A percentile compares a stretch with the other conserved stretches of the same genome.
These are phyloP conservation scores for Exophiala oligosperma DNA, from an alignment of 2,329 filamentous ascomycete species.

Conservation along the genomic window DNA sequence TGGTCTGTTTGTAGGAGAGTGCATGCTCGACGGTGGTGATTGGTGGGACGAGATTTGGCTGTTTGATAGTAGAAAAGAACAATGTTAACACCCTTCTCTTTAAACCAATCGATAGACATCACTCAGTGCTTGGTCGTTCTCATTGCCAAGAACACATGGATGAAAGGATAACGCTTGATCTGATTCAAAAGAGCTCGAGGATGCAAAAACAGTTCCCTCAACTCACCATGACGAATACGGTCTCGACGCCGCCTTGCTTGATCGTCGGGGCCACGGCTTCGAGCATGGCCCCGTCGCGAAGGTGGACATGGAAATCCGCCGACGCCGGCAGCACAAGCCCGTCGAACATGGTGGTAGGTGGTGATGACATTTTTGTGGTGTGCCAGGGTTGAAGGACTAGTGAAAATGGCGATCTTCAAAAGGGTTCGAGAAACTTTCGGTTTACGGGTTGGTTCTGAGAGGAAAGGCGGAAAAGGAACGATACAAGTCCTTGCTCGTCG, in stretches of 20 bases:
- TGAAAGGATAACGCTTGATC: too few species aligned
- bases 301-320: constrained; percentile 45
- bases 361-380: background rate
- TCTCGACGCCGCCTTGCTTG: constrained; percentile 62
- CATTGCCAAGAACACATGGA: too few species aligned
- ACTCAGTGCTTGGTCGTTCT: too few species aligned
- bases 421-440: too few species aligned
- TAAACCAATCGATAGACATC: too few species aligned
- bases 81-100: too few species aligned
- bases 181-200: background rate
- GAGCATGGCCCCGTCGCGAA: constrained; percentile 54
- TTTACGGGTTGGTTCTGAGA: too few species aligned
- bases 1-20: constrained; percentile 60
- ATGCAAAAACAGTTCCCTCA: too few species aligned
- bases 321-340: constrained; percentile 20
- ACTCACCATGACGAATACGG: constrained; percentile 55
- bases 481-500: too few species aligned
- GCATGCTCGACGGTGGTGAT: constrained; percentile 63
- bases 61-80: constrained; percentile 35
- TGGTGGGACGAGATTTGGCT: constrained; percentile 67
- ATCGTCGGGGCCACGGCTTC: constrained; percentile 56
- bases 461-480: too few species aligned
- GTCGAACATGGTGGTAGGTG: constrained; percentile 16
- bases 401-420: too few species aligned
- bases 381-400: too few species aligned